Conservation (phyloP, 164 flowering plant species). For the Malania oleifera region DNA sequence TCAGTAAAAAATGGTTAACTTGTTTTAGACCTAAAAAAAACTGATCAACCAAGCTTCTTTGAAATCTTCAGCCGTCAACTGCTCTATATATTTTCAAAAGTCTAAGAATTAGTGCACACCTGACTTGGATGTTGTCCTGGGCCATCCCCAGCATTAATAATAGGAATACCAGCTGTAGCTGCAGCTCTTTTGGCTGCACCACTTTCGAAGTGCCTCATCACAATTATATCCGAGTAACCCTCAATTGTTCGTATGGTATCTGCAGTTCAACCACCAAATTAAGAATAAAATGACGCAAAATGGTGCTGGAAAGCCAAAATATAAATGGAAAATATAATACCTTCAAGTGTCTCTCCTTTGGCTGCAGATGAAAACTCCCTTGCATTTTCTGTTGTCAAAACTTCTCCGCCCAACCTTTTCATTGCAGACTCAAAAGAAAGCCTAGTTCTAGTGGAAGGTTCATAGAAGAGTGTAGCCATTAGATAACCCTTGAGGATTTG, state of each 20-base stretch:
- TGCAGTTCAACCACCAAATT: constrained; percentile 27
- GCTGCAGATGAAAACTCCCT: constrained; percentile 98
- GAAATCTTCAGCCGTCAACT: too few species aligned
- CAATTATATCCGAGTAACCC: constrained; percentile 94
- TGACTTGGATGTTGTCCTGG: constrained; percentile 99
- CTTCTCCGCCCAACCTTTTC: constrained; percentile 97
- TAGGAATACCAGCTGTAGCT: constrained; percentile 71
- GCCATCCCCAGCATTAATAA: constrained; percentile 99
- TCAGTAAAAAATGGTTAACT: too few species aligned
- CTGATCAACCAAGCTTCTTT: too few species aligned
- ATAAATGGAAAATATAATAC: constrained; percentile 25
- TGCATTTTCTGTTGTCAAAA: constrained; percentile 96
- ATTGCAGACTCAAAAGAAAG: constrained; percentile 97
- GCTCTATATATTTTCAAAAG: too few species aligned
- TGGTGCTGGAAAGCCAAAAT: background rate
- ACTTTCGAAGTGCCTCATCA: constrained; percentile 97
- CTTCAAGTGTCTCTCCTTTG: constrained; percentile 98
- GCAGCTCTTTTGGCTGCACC: constrained; percentile 96
- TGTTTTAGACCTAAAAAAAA: too few species aligned
- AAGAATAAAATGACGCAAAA: constrained; percentile 8
- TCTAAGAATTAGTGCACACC: constrained; percentile 36
- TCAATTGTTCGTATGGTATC: constrained; percentile 94
- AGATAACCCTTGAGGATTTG: constrained; percentile 78
- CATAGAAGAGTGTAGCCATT: constrained; percentile 96
- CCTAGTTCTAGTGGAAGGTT: constrained; percentile 97